Base-by-base conservation (phyloP, 257 asterid genomes). In the Ilex asprella region DNA sequence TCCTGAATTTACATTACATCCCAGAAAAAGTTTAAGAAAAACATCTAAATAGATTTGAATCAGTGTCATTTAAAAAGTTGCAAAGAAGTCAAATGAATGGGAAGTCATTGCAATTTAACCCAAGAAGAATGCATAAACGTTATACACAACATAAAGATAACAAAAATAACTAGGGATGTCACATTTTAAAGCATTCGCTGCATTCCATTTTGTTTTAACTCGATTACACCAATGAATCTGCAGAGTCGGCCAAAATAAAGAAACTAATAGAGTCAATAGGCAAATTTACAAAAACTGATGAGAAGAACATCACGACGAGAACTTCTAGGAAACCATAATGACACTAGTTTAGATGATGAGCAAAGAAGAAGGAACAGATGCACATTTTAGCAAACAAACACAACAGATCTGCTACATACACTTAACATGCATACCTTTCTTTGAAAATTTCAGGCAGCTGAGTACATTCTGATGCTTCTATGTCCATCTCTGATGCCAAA, bases 401-500 rank as follows among this genome's bases (percentile, higher is more conserved):
- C 41, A 35, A 21, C 30, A 61, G 31, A 31, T 51, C 15, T 12
- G 61, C 49, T 47, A 31, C 31, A 62, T 21, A 66, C 35, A 60
- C 31, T 10, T 30, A 12, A 49, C 6, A 56, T 31, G 39, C 30
- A 65, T 77, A 89, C 98, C 82, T 86, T 78, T 89, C 93, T 71
- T 69, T 78, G 74, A 73, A 75, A 75, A 71, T 56, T 65, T 76
- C 78, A 16, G 82, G 78, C 71, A 58, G 71, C 31, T 68, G 79
- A 75, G 73, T 81, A 70, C 84, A 56, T 60, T 83, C 85, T 29
- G 59, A 51, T 55, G 76, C 78, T 69, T 73, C 87, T 67, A 76
- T 79, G 68, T 86, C 88, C 81, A 89, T 70, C 78, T 86, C 99
- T 12, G 87, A 70, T 64, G 66, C 30, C 72, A 92, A 72, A 77